A percentile compares a stretch with the other conserved stretches of the same genome.
These are phyloP conservation scores for Argentina anserina DNA, from an alignment of 306 rosid species.

Conservation along the genomic window DNA sequence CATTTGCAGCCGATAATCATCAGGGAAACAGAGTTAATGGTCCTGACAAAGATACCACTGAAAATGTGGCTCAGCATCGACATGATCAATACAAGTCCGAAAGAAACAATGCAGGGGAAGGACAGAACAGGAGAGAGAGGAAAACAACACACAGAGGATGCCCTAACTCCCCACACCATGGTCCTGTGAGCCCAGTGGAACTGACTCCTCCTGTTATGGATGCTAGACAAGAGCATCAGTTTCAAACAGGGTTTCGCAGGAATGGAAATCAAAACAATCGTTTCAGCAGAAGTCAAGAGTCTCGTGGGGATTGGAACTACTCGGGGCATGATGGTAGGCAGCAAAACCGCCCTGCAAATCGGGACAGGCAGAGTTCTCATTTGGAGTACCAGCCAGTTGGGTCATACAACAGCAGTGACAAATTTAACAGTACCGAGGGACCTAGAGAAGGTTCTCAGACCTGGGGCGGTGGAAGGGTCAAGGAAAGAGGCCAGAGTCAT, in stretches of 20 bases:
- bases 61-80: conserved; percentile 29
- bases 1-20: conserved; percentile 38
- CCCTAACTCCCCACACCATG: conserved; percentile 47
- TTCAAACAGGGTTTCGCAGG: conserved; percentile 51
- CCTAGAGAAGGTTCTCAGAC: conserved; percentile 48
- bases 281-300: conserved; percentile 55
- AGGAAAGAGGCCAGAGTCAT: conserved; percentile 71
- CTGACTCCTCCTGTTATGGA: conserved; percentile 39
- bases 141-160: conserved; percentile 46
- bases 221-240: conserved; percentile 54
- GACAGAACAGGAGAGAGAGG: conserved; percentile 53
- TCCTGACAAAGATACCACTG: conserved; percentile 27
- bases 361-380: conserved; percentile 67
- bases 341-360: conserved; percentile 41
- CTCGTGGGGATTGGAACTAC: conserved; percentile 63
- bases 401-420: conserved; percentile 41
- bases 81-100: conserved; percentile 41
- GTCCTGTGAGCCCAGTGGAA: conserved; percentile 36
- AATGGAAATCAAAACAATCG: conserved; percentile 57
- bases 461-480: conserved; percentile 46
- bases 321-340: conserved; percentile 54
- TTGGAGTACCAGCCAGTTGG: conserved; percentile 85
- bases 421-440: conserved; percentile 39
- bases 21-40: conserved; percentile 34
- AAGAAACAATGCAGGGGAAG: conserved; percentile 39